Evolutionary conservation across 495 filamentous ascomycete species (phyloP), one percentile per base, ranked within the genome.

Genomic region (Recurvomyces mirabilis): DNA sequence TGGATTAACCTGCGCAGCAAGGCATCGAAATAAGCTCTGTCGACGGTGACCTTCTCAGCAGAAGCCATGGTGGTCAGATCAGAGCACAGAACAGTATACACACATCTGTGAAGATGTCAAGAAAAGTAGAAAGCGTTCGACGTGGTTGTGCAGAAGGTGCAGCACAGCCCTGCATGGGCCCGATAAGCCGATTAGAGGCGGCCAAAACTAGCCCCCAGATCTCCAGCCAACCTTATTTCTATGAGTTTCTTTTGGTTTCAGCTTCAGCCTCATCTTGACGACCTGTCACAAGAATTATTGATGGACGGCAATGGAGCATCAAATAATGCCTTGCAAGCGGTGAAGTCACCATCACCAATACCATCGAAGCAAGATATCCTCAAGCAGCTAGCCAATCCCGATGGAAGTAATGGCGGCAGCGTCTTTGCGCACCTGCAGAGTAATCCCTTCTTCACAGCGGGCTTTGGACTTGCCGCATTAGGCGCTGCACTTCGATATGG

Each of bases 391-490:
- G 41, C 51, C 19, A 32, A 7, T 29, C n/a, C 34, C 23, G 23
- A 24, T 2, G 49, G 51, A 10, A 17, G 34, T 35, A 48, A 53
- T 41, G 54, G 57, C 20, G 53, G 52, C 14, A 40, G 45, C 47
- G 50, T 76, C 45, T 60, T 73, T 25, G 61, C 69, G 4, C 75
- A 79, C 42, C 60, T 82, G 19, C 65, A 71, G n/a, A 67, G 52
- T 55, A 82, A 81, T 61, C 78, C 78, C 21, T 79, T 81, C 57
- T 82, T 82, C 61, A 79, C 78, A 17, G 78, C 76, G 28, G 78
- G 78, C 41, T 77, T 95, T 43, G 93, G 93, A 47, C 82, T 98
- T 19, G 88, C 87, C 52, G 84, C 78, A 18, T 70, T 96, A 23
- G 91, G 84, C 39, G 82, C 85, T 26, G 78, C 73, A 26, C 66